These are phyloP conservation scores for Calendula officinalis DNA, from an alignment of 129 eudicot species.

Conservation along the genomic window DNA sequence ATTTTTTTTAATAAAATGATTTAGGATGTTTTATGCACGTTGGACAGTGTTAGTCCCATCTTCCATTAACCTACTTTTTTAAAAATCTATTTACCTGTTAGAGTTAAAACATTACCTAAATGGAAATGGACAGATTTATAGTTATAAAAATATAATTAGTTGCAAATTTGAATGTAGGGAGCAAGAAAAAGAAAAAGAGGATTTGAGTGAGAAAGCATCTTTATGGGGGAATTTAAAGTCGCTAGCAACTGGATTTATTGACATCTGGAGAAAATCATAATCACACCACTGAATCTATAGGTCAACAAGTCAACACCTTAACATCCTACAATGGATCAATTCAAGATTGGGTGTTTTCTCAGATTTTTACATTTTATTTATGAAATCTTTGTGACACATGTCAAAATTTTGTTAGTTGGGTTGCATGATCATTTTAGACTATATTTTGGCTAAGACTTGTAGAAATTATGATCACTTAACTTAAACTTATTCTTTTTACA, in stretches of 20 bases:
- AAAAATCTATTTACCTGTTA: too few species aligned
- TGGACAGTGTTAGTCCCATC: too few species aligned
- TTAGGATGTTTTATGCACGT: too few species aligned
- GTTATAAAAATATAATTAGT: background rate
- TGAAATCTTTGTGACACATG: background rate
- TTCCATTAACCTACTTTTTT: too few species aligned
- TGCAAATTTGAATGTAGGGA: constrained; percentile 19
- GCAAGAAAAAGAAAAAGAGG: constrained; percentile 1
- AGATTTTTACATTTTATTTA: constrained; percentile 25
- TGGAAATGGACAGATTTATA: background rate
- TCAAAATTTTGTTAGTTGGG: background rate
- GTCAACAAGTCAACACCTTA: constrained; percentile 20
- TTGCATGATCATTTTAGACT: background rate
- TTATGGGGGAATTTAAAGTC: constrained; percentile 51
- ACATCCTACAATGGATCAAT: background rate
- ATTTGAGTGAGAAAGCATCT: constrained; percentile 25
- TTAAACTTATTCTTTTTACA: too few species aligned
- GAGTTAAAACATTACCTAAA: background rate
- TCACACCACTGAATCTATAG: background rate
- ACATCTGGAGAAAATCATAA: constrained; percentile 41
- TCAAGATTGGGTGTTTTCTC: background rate
- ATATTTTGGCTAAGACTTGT: background rate
- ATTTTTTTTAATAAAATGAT: too few species aligned
- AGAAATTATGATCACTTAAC: too few species aligned
- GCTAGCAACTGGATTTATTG: constrained; percentile 35